Evolutionary conservation across 1,284 basidiomycete genomes (phyloP), one percentile per base, ranked within the genome.

Genomic region (Agroathelia rolfsii): DNA sequence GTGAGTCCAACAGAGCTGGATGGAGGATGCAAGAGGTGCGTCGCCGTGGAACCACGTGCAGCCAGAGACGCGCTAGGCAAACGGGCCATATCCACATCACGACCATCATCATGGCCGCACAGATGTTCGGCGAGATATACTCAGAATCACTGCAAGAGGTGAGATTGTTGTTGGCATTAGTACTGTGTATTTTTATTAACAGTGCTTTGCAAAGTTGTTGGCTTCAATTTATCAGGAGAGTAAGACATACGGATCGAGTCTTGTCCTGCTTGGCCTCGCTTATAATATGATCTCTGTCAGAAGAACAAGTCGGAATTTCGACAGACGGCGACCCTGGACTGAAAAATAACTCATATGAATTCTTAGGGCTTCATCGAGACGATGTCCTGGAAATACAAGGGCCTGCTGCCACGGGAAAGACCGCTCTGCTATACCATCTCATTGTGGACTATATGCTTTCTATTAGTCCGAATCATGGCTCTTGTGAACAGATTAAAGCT

Each of bases 321-420:
- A n/a, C n/a, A n/a, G n/a, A n/a, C n/a, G n/a, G n/a, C n/a, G n/a
- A n/a, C n/a, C n/a, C n/a, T n/a, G n/a, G n/a, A n/a, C n/a, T n/a
- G n/a, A n/a, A n/a, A n/a, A n/a, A n/a, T n/a, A n/a, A n/a, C n/a
- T n/a, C n/a, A n/a, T n/a, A n/a, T n/a, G n/a, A n/a, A n/a, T n/a
- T n/a, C n/a, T n/a, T n/a, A n/a, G n/a, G n/a, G n/a, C n/a, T n/a
- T n/a, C n/a, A n/a, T n/a, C 56, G 58, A 14, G 75, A 76, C 18
- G 72, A 84, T 52, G 62, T 83, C 25, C 53, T 87, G 44, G 78
- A 84, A 52, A 63, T 89, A 23, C 78, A 85, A 52, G 85, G 83
- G 2, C 66, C 76, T 4, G 59, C 82, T 2, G 65, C 65, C 13
- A 73, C 75, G 11, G 85, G 82, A 22, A 89, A 88, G 53, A 77